Conservation (phyloP, 2,329 filamentous ascomycete species). For the Aspergillus persii region DNA sequence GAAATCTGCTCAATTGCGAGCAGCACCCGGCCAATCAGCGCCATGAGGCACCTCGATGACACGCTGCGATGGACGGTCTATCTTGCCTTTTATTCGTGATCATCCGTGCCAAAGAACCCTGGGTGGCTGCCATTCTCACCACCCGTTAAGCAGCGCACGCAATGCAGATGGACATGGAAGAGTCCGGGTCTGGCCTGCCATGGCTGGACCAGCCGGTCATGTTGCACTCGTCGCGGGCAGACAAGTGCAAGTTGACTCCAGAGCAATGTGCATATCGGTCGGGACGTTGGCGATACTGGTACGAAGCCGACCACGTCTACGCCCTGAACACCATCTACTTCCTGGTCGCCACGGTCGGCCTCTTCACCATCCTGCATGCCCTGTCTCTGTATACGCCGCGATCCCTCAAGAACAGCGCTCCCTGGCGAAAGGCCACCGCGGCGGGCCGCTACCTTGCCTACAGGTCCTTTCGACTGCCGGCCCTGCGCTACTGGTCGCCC, state of each 20-base stretch:
- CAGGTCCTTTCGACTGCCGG: slow-evolving; percentile 34
- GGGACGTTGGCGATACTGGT: slow-evolving; percentile 37
- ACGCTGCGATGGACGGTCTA: background rate
- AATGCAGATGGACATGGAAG: slow-evolving; percentile 16
- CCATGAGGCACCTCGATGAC: background rate
- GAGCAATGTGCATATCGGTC: slow-evolving; percentile 30
- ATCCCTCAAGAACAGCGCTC: slow-evolving; percentile 19
- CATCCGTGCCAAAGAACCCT: background rate
- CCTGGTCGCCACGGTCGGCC: slow-evolving; percentile 48
- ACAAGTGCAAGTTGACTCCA: slow-evolving; percentile 28
- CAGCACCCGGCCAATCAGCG: slow-evolving; percentile 7
- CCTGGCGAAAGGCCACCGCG: slow-evolving; percentile 37
- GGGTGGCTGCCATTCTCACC: background rate
- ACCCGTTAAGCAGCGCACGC: background rate
- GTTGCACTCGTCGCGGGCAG: slow-evolving; percentile 31
- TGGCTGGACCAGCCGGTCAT: slow-evolving; percentile 33
- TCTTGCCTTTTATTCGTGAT: background rate
- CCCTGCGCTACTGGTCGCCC: slow-evolving; percentile 43
- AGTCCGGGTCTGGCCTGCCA: slow-evolving; percentile 14
- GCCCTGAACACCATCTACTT: slow-evolving; percentile 54
- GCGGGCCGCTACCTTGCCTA: slow-evolving; percentile 44
- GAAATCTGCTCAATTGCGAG: slow-evolving; percentile 30
- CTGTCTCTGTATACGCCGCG: slow-evolving; percentile 31
- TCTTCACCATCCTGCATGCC: slow-evolving; percentile 47
- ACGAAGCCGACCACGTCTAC: slow-evolving; percentile 55